These are phyloP conservation scores for Hymenoscyphus scutula DNA, from an alignment of 2,329 filamentous ascomycete species.

Conservation along the genomic window DNA sequence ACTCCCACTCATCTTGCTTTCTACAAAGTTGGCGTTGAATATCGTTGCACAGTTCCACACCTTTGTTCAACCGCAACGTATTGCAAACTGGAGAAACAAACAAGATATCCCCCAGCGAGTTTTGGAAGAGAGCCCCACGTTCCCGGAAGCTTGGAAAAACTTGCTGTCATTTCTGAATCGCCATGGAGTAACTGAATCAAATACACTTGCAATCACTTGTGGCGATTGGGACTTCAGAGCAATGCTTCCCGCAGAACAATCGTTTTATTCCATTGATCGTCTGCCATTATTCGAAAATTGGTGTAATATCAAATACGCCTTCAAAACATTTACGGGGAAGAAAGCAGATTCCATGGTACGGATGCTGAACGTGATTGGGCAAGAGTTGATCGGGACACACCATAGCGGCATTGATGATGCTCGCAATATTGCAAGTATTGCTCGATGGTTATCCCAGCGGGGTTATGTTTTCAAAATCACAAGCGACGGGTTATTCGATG, in stretches of 20 bases:
- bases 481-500: constrained; percentile 13
- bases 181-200: constrained; percentile 15
- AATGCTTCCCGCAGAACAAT: constrained; percentile 18
- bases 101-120: neutral
- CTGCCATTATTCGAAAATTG: constrained; percentile 18
- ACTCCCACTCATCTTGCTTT: constrained; percentile 17
- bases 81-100: neutral
- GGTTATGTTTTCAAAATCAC: constrained; percentile 19
- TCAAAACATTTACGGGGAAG: constrained; percentile 18
- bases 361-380: constrained; percentile 20
- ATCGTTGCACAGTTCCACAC: neutral
- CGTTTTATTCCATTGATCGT: constrained; percentile 13
- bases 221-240: constrained; percentile 20
- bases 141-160: neutral
- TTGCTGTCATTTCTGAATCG: constrained; percentile 6
- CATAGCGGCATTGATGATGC: constrained; percentile 22
- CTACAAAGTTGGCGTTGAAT: neutral
- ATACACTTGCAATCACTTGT: constrained; percentile 20
- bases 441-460: constrained; percentile 18
- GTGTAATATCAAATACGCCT: constrained; percentile 23
- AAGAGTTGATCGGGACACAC: constrained; percentile 18
- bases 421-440: constrained; percentile 19
- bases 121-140: neutral
- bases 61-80: neutral
- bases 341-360: constrained; percentile 22